Evolutionary conservation across 768 basidiomycete species (phyloP).

Genomic region (Peribolospora baueri): DNA sequence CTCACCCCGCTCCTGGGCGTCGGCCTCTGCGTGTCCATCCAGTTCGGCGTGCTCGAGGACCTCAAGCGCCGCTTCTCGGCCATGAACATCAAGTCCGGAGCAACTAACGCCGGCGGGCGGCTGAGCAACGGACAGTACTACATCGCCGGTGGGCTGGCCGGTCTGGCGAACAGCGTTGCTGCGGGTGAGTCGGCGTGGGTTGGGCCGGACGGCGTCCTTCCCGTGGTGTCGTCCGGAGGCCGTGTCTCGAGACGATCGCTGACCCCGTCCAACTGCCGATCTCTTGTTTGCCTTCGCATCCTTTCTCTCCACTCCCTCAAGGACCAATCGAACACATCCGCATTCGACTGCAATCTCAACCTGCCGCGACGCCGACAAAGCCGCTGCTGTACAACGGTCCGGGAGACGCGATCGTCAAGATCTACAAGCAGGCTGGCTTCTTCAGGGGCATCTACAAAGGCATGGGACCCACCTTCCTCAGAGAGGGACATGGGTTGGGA

Average conservation of each 20-base stretch:
- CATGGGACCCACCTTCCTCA: conserved; percentile 58
- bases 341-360: conserved; percentile 85
- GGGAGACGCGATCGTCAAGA: conserved; percentile 67
- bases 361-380: conserved; percentile 32
- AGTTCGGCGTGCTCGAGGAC: conserved; percentile 72
- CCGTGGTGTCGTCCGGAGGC: too few relatives aligned
- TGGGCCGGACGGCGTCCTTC: too few relatives aligned
- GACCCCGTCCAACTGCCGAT: too few relatives aligned
- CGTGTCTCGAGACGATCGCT: too few relatives aligned
- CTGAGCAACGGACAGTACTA: conserved; percentile 42
- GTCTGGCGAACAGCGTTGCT: conserved; percentile 68
- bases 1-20: conserved; percentile 74
- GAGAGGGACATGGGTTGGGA: conserved; percentile 62
- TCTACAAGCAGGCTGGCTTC: conserved; percentile 45
- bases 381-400: conserved; percentile 42
- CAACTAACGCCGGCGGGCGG: conserved; percentile 25
- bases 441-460: conserved; percentile 62
- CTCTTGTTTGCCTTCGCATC: too few relatives aligned
- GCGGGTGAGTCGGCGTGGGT: conserved; percentile 20
- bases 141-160: conserved; percentile 51
- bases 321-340: conserved; percentile 92
- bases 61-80: conserved; percentile 52
- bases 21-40: conserved; percentile 83
- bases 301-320: too few relatives aligned
- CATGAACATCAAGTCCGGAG: conserved; percentile 34